phyloP scores from a whole-genome alignment of 352 stramenopile species.

The Globisporangium irregulare region DNA sequence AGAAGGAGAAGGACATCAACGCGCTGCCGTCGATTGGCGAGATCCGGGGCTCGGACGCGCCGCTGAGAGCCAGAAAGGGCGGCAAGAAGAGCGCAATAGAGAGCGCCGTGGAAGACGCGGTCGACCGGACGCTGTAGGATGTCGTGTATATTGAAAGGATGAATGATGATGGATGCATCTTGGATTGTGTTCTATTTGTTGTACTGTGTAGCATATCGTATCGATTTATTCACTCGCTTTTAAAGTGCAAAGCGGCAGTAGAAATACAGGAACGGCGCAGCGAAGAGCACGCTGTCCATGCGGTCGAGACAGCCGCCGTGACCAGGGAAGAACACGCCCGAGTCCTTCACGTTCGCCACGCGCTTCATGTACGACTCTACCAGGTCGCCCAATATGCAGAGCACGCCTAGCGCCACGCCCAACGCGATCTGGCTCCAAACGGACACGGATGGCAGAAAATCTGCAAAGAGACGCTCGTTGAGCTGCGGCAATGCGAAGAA shows the following conservation, averaged over 20 bases:
- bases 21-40: conserved; percentile 11
- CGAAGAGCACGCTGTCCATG: conserved; percentile 78
- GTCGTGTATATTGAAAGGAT: background rate
- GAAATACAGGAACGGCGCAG: conserved; percentile 61
- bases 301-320: conserved; percentile 77
- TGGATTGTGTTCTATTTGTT: background rate
- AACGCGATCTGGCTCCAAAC: conserved; percentile 39
- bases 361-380: conserved; percentile 73
- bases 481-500: conserved; percentile 33
- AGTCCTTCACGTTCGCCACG: conserved; percentile 68
- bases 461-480: background rate
- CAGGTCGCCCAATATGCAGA: conserved; percentile 66
- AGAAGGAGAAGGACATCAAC: conserved; percentile 13
- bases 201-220: background rate
- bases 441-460: conserved; percentile 15
- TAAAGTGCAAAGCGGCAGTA: conserved; percentile 31
- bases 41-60: background rate
- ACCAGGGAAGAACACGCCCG: conserved; percentile 64
- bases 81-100: conserved; percentile 15
- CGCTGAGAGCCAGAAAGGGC: conserved; percentile 2
- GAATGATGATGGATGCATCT: background rate
- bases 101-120: conserved; percentile 20
- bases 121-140: conserved; percentile 21
- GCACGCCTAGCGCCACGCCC: conserved; percentile 41
- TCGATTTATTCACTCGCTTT: background rate